These are phyloP conservation scores for Phytophthora europaea DNA, from an alignment of 352 stramenopile genomes.

Conservation along the genomic window DNA sequence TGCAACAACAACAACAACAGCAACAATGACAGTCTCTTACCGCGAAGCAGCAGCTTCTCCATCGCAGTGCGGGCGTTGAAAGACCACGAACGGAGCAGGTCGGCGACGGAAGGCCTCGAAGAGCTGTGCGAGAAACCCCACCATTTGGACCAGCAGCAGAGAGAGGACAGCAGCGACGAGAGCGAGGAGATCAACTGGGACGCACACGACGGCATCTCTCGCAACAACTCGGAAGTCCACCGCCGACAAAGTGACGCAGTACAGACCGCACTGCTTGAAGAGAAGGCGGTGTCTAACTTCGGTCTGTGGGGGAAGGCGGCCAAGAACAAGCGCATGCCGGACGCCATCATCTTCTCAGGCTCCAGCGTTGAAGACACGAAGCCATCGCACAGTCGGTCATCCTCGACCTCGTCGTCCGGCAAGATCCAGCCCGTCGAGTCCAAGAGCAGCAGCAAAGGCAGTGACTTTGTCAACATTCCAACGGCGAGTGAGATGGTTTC, in stretches of 20 bases:
- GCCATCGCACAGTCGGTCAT: conserved; percentile 1
- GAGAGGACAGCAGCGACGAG: conserved; percentile 41
- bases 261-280: conserved; percentile 18
- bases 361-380: conserved; percentile 17
- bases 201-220: conserved; percentile 19
- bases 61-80: conserved; percentile 64
- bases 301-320: conserved; percentile 68
- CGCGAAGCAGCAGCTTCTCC: conserved; percentile 72
- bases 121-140: conserved; percentile 36
- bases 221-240: conserved; percentile 26
- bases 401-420: conserved; percentile 12
- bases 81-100: conserved; percentile 53
- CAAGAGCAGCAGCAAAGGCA: conserved; percentile 20
- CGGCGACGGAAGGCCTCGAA: conserved; percentile 26
- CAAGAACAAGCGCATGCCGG: conserved; percentile 50
- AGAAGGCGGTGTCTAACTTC: conserved; percentile 58
- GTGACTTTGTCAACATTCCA: conserved; percentile 21
- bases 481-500: conserved; percentile 48
- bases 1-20: conserved; percentile 5
- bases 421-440: conserved; percentile 3
- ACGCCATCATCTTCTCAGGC: conserved; percentile 58
- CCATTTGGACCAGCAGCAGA: conserved; percentile 25
- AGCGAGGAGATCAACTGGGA: conserved; percentile 33
- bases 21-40: conserved; percentile 34
- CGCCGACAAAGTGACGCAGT: not conserved